A percentile compares a stretch with the other conserved stretches of the same genome.
These are phyloP conservation scores for Scutellaria galericulata DNA, from an alignment of 257 asterid genomes.

Conservation along the genomic window DNA sequence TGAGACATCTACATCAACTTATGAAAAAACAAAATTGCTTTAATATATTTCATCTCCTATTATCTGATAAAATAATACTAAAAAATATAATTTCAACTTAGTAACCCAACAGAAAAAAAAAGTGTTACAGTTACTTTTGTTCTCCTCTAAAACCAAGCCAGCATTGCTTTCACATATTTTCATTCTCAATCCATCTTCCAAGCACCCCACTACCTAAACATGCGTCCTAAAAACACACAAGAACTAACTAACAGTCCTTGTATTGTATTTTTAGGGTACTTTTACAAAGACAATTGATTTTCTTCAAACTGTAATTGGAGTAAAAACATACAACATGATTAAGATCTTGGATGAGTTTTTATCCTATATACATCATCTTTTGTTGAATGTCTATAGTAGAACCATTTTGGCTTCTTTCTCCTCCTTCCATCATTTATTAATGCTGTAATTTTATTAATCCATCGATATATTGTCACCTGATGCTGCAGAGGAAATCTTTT, in stretches of 20 bases:
- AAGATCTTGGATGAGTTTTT: constrained; percentile 14
- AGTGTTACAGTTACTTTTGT: background rate
- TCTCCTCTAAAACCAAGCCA: background rate
- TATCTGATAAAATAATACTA: background rate
- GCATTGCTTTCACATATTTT: background rate
- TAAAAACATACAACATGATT: background rate
- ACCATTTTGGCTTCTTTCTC: constrained; percentile 17
- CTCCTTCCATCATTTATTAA: background rate
- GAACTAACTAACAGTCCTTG: background rate
- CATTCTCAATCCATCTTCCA: background rate
- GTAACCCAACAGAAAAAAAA: background rate
- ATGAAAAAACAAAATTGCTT: background rate
- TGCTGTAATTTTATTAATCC: background rate
- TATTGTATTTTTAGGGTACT: background rate
- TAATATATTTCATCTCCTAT: background rate
- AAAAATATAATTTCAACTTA: background rate
- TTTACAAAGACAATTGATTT: background rate
- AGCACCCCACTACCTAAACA: background rate
- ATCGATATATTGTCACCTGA: background rate
- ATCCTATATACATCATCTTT: background rate
- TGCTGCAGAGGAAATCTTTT: constrained; percentile 19
- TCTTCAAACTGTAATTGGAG: constrained; percentile 1
- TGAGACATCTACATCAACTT: background rate
- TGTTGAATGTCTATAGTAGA: background rate
- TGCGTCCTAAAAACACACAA: background rate